Conservation (phyloP, 345 rosid species). For the Eucalyptus fibrosa region DNA sequence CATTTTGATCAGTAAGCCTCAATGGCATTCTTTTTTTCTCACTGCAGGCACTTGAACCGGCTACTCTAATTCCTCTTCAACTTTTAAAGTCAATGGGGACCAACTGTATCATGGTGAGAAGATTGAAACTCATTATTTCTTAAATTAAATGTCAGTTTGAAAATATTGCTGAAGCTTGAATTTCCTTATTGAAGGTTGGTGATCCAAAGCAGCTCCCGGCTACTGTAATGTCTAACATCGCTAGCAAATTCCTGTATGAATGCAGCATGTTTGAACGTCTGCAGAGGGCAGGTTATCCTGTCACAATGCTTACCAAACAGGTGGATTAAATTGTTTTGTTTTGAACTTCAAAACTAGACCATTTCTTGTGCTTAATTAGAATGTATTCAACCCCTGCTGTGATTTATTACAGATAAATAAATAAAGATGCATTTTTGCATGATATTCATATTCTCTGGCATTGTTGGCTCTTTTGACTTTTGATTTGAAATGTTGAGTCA, state of each 20-base stretch:
- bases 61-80: constrained; percentile 92
- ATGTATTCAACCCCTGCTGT: not conserved
- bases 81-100: constrained; percentile 83
- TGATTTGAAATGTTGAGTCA: not conserved
- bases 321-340: constrained; percentile 9
- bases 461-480: not conserved
- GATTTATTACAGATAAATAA: not conserved
- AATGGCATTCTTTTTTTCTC: not conserved
- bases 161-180: not conserved
- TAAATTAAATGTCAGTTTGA: not conserved
- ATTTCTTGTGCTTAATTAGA: not conserved
- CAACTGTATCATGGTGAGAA: constrained; percentile 78
- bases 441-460: not conserved
- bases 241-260: constrained; percentile 72
- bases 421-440: not conserved
- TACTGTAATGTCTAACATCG: constrained; percentile 85
- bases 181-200: constrained; percentile 51
- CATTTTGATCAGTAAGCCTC: not conserved
- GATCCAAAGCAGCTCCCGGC: constrained; percentile 99
- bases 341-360: not conserved
- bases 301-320: constrained; percentile 92
- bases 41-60: constrained; percentile 95
- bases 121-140: not conserved
- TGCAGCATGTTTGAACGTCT: constrained; percentile 99
- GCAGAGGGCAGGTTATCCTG: constrained; percentile 90